phyloP scores from a whole-genome alignment of 768 basidiomycete species.

The Naganishia vishniacii region DNA sequence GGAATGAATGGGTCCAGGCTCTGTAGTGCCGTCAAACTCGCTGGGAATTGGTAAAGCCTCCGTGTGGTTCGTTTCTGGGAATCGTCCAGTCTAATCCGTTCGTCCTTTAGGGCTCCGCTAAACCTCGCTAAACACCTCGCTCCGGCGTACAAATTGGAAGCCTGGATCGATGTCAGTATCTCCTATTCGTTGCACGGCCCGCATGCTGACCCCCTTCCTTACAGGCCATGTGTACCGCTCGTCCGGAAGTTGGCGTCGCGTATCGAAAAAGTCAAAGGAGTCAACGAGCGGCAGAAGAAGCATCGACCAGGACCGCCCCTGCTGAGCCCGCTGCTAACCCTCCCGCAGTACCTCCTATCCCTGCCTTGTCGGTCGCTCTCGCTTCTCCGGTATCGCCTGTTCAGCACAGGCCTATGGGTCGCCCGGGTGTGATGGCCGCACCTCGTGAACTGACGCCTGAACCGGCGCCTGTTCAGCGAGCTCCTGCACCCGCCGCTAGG shows the following conservation, averaged over 20 bases:
- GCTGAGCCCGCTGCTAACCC: neutral
- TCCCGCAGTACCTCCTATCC: neutral
- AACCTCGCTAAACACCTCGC: slow-evolving; percentile 61
- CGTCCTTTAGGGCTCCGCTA: slow-evolving; percentile 48
- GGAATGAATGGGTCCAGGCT: slow-evolving; percentile 68
- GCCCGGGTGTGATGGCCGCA: no score
- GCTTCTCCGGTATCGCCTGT: no score
- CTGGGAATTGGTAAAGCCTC: slow-evolving; percentile 74
- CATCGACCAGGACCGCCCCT: slow-evolving; percentile 27
- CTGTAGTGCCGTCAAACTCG: slow-evolving; percentile 67
- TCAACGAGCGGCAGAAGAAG: slow-evolving; percentile 42
- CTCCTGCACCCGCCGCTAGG: neutral
- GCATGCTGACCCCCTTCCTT: slow-evolving; percentile 50
- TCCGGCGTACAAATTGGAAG: slow-evolving; percentile 59
- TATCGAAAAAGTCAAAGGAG: slow-evolving; percentile 65
- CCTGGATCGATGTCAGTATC: slow-evolving; percentile 45
- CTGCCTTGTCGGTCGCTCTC: neutral
- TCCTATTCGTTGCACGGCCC: neutral
- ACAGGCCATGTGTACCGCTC: slow-evolving; percentile 62
- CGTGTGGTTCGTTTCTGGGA: slow-evolving; percentile 37
- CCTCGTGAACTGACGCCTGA: no score
- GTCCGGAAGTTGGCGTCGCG: slow-evolving; percentile 68
- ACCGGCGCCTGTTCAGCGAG: no score
- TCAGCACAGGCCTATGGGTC: no score
- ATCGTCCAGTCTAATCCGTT: neutral